phyloP scores from a whole-genome alignment of 192 early-diverging fungal species.

The Backusella australiensis region DNA sequence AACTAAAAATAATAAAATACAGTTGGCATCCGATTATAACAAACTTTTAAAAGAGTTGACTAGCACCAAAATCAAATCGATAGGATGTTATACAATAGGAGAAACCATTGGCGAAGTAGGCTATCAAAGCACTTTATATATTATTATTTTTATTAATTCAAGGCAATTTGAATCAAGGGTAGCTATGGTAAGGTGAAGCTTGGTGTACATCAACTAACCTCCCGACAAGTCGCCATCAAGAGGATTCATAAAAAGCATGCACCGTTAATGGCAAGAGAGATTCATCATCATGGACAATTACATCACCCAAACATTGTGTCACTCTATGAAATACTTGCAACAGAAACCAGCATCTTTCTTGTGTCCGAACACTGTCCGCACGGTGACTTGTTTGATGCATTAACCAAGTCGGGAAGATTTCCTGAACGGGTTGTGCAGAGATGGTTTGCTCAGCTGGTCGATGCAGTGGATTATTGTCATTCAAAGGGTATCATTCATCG shows the following conservation, averaged over 20 bases:
- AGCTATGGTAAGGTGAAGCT: slow-evolving; percentile 66
- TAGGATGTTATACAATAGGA: slow-evolving; percentile 56
- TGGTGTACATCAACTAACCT: slow-evolving; percentile 57
- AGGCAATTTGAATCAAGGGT: slow-evolving; percentile 29
- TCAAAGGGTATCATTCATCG: slow-evolving; percentile 49
- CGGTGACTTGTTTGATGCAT: slow-evolving; percentile 60
- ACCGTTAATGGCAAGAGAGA: slow-evolving; percentile 57
- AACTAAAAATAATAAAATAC: neutral
- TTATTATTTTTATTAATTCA: neutral
- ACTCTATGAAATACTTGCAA: slow-evolving; percentile 72
- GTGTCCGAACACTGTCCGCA: slow-evolving; percentile 75
- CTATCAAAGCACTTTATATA: slow-evolving; percentile 3
- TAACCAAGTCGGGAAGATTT: slow-evolving; percentile 38
- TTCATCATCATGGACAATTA: slow-evolving; percentile 63
- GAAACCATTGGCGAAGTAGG: slow-evolving; percentile 51
- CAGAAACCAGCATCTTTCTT: slow-evolving; percentile 76
- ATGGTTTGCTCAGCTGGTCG: slow-evolving; percentile 51
- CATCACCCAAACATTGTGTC: slow-evolving; percentile 77
- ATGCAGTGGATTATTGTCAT: slow-evolving; percentile 52
- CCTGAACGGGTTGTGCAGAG: slow-evolving; percentile 39
- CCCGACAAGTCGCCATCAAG: slow-evolving; percentile 60
- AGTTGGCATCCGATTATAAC: slow-evolving; percentile 58
- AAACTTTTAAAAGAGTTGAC: slow-evolving; percentile 60
- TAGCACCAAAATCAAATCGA: slow-evolving; percentile 41
- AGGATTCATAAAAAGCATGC: slow-evolving; percentile 58